Evolutionary conservation across 306 rosid species (phyloP).

Genomic region (Rosa rugosa): DNA sequence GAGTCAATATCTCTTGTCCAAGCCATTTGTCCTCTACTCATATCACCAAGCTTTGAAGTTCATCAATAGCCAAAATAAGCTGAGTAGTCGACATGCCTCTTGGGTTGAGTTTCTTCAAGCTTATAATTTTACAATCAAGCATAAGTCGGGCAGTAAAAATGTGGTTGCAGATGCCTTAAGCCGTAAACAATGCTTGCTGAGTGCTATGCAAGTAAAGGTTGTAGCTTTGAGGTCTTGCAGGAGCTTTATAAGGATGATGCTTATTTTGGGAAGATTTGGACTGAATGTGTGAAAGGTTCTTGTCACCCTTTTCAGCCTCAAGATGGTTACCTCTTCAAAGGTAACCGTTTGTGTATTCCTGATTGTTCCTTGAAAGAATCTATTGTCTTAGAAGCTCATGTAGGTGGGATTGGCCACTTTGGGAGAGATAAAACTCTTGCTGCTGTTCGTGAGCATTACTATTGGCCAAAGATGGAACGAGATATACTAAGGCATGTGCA

Average conservation of each 20-base stretch:
- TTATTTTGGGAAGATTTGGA: too few species aligned
- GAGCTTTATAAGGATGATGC: neutral
- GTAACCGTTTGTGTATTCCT: neutral
- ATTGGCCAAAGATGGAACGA: neutral
- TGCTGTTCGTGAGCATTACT: neutral
- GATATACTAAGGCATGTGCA: neutral
- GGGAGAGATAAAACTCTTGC: neutral
- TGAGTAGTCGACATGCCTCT: neutral
- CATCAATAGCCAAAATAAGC: neutral
- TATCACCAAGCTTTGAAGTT: neutral
- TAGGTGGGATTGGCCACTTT: neutral
- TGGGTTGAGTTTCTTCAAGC: neutral
- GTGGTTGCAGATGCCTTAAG: neutral
- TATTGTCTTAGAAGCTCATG: neutral
- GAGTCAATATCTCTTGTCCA: neutral
- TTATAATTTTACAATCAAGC: neutral
- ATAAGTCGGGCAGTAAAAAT: neutral
- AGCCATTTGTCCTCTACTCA: neutral
- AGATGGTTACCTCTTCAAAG: neutral
- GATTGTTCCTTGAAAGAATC: neutral
- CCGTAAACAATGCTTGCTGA: neutral
- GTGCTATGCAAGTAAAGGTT: neutral
- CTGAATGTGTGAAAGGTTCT: neutral
- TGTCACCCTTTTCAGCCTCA: too few species aligned
- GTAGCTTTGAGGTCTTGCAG: neutral